Conservation (phyloP, 208 protist species). For the Angomonas deanei region DNA sequence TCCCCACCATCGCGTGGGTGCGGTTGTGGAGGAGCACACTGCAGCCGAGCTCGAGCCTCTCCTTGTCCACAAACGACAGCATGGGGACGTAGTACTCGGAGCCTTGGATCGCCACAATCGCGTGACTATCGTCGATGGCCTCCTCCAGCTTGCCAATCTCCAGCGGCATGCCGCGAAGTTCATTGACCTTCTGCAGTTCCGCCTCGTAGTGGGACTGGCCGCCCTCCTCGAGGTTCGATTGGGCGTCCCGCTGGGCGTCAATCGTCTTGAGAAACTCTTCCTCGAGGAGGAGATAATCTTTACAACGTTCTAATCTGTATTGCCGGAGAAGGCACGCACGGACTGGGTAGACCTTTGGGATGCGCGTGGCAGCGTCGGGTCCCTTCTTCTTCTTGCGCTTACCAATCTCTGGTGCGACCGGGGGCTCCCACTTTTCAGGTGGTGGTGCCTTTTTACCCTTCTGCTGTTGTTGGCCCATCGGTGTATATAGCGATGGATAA, state of each 20-base stretch:
- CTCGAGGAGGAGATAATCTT: slow-evolving; percentile 99
- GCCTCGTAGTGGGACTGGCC: slow-evolving; percentile 88
- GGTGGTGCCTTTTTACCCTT: slow-evolving; percentile 38
- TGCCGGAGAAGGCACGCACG: slow-evolving; percentile 97
- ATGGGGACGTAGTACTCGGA: slow-evolving; percentile 99
- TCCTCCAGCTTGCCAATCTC: slow-evolving; percentile 99
- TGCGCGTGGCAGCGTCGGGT: slow-evolving; percentile 63
- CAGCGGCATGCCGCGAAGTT: slow-evolving; percentile 97
- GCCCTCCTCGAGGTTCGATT: slow-evolving; percentile 76
- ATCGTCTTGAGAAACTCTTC: slow-evolving; percentile 97
- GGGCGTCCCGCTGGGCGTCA: slow-evolving; percentile 66
- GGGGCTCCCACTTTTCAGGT: slow-evolving; percentile 93
- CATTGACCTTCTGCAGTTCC: slow-evolving; percentile 96
- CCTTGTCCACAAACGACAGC: slow-evolving; percentile 99
- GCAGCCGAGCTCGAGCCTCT: slow-evolving; percentile 96
- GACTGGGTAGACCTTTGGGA: slow-evolving; percentile 92
- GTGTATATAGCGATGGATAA: slow-evolving; percentile 2
- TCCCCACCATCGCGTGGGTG: slow-evolving; percentile 95
- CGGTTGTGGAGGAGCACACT: slow-evolving; percentile 98
- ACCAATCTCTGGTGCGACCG: slow-evolving; percentile 90
- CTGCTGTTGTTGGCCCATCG: slow-evolving; percentile 66
- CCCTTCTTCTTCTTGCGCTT: slow-evolving; percentile 88
- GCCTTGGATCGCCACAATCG: slow-evolving; percentile 96
- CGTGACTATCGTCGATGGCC: slow-evolving; percentile 99
- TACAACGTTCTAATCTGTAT: slow-evolving; percentile 97